Base-by-base conservation (phyloP, 371 early-diverging fungal species). In the Lichtheimia ornata region DNA sequence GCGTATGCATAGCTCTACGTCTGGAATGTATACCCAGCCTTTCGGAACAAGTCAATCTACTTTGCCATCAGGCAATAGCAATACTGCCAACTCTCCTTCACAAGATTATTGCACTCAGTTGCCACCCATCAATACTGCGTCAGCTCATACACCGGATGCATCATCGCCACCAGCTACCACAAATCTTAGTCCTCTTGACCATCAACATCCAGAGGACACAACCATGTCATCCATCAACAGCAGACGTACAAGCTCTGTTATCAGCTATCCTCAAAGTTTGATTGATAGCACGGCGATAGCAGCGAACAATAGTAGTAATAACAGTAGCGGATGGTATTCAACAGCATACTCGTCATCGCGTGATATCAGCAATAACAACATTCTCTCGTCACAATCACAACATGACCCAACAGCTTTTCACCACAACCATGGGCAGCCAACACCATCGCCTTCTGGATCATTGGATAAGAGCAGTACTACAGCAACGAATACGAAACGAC, bases 381-480 rank as follows among this genome's bases (percentile, higher is more conserved):
- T 35, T 35, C 35, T 35, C 9, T 11, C 35, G 11, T 11, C 35
- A 35, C 35, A 35, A 35, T 9, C 5, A 35, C 35, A 35, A 2
- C 35, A 35, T 35, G 35, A 35, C 11, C 35, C 35, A 35, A 47
- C 18, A 47, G 47, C n/a, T 14, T n/a, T n/a, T 17, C 47, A 35
- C 9, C 47, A n/a, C 18, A 58, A 61, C 24, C 66, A 61, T 53
- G 66, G 66, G 15, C 63, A 63, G 20, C 57, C 63, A n/a, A 63
- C 63, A 11, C 63, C 63, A 14, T 57, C 63, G 4, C 63, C 63
- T 9, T 63, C 63, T 14, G 35, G 35, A 35, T 35, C 35, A 35
- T 15, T 51, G 7, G 63, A 56, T 20, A 63, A 57, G 45, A 54
- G 54, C 15, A 47, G 47, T 17, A n/a, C 11, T 22, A 18, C 47